A percentile compares a stretch with the other conserved stretches of the same genome.
Evolutionary conservation across 1,139 yeast genomes (phyloP).

Genomic region (Pichia sp.): DNA sequence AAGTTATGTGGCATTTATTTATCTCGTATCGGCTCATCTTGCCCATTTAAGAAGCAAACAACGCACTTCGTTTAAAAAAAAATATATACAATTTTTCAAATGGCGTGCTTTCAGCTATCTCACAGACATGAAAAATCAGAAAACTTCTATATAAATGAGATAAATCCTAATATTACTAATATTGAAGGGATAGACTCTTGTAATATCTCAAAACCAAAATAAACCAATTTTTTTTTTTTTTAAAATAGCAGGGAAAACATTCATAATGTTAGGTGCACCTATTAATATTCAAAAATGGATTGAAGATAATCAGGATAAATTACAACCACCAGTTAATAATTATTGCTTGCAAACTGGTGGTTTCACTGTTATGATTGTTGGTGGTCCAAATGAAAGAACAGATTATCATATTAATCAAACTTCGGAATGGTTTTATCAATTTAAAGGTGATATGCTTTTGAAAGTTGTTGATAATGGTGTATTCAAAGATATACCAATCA

Average conservation of each 20-base stretch:
- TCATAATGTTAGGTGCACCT: conserved; percentile 55
- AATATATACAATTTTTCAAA: too few species aligned
- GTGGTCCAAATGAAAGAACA: conserved; percentile 91
- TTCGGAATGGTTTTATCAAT: conserved; percentile 88
- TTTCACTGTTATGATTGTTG: conserved; percentile 87
- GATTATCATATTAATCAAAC: conserved; percentile 92
- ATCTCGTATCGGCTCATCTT: too few species aligned
- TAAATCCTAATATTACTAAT: too few species aligned
- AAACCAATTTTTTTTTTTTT: too few species aligned
- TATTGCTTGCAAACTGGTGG: conserved; percentile 88
- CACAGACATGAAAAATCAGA: too few species aligned
- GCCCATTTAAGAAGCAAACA: too few species aligned
- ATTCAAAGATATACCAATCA: conserved; percentile 67
- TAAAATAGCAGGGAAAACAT: background rate
- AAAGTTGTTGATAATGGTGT: conserved; percentile 79
- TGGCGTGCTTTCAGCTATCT: too few species aligned
- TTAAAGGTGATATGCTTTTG: conserved; percentile 79
- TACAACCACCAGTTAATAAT: conserved; percentile 90
- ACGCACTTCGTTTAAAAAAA: too few species aligned
- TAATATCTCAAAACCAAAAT: too few species aligned
- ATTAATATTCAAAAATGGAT: conserved; percentile 79
- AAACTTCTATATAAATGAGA: too few species aligned
- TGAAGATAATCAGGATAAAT: conserved; percentile 61
- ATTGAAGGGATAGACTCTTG: too few species aligned
- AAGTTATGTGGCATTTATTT: too few species aligned